A percentile compares a stretch with the other conserved stretches of the same genome.
These are phyloP conservation scores for Xylariomycetidae sp. DNA, from an alignment of 2,329 filamentous ascomycete genomes.

Conservation along the genomic window DNA sequence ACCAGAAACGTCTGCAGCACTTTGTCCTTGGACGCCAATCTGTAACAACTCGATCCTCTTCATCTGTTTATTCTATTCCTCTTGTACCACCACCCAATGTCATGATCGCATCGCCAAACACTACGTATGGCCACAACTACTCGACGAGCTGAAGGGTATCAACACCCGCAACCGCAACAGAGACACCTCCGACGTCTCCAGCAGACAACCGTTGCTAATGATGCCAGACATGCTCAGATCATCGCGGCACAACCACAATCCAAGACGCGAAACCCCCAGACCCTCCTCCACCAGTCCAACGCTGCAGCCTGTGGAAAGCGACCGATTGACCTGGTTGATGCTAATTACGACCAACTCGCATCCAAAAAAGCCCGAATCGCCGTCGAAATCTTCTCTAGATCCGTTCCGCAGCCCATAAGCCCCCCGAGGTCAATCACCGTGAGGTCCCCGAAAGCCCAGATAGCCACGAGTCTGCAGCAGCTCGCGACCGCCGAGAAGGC, in stretches of 20 bases:
- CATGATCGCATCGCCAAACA: too few species aligned
- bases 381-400: conserved; percentile 44
- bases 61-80: too few species aligned
- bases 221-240: conserved; percentile 16
- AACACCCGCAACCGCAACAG: conserved; percentile 15
- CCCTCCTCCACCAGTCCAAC: conserved; percentile 28
- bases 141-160: conserved; percentile 23
- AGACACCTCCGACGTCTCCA: conserved; percentile 12
- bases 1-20: too few species aligned
- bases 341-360: conserved; percentile 39
- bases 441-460: conserved; percentile 21
- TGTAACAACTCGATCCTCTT: too few species aligned
- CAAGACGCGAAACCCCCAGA: conserved; percentile 18
- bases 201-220: conserved; percentile 8
- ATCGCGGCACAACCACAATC: conserved; percentile 17
- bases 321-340: conserved; percentile 38
- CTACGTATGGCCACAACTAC: conserved; percentile 25
- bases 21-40: too few species aligned
- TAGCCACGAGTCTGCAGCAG: conserved; percentile 9
- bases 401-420: conserved; percentile 16
- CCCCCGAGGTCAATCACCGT: conserved; percentile 22
- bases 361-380: conserved; percentile 48
- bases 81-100: too few species aligned
- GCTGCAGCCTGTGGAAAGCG: conserved; percentile 45
- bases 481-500: conserved; percentile 19